A percentile compares a stretch with the other conserved stretches of the same genome.
These are phyloP conservation scores for Caloboletus inedulis DNA, from an alignment of 1,284 basidiomycete genomes.

Conservation along the genomic window DNA sequence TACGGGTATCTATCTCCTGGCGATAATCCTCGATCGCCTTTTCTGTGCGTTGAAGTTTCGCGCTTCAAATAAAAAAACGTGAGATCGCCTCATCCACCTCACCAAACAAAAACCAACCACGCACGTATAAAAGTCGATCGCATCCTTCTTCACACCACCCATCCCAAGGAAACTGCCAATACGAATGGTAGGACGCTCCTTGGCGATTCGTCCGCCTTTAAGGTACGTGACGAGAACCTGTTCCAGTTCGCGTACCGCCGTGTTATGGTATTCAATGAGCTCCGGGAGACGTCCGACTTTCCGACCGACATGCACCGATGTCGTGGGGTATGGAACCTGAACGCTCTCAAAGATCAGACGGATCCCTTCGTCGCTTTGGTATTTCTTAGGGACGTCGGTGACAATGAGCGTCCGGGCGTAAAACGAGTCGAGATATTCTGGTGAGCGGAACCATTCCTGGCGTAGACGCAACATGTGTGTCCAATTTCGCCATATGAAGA, in stretches of 20 bases:
- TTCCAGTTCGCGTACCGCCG: slow-evolving; percentile 75
- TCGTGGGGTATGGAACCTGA: slow-evolving; percentile 72
- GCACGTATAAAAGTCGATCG: slow-evolving; percentile 69
- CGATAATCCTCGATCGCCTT: slow-evolving; percentile 78
- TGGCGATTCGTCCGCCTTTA: slow-evolving; percentile 60
- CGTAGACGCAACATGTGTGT: slow-evolving; percentile 56
- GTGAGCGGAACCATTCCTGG: slow-evolving; percentile 60
- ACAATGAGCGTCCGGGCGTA: slow-evolving; percentile 67
- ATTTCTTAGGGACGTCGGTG: slow-evolving; percentile 59
- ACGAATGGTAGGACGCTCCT: slow-evolving; percentile 64
- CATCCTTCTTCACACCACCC: slow-evolving; percentile 68
- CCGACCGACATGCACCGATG: slow-evolving; percentile 69
- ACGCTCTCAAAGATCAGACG: slow-evolving; percentile 59
- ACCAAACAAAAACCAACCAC: slow-evolving; percentile 19
- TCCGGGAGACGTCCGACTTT: slow-evolving; percentile 64
- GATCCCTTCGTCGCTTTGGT: slow-evolving; percentile 69
- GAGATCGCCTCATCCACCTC: slow-evolving; percentile 9
- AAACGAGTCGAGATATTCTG: slow-evolving; percentile 62
- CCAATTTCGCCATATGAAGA: slow-evolving; percentile 64
- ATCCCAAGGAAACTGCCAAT: slow-evolving; percentile 66
- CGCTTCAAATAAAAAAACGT: slow-evolving; percentile 38
- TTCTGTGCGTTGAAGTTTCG: slow-evolving; percentile 73
- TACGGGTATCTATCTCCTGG: slow-evolving; percentile 66
- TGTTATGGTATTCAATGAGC: slow-evolving; percentile 74
- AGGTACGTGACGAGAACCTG: slow-evolving; percentile 73